Percentiles rank a stretch among this genome's conserved stretches.
phyloP scores from a whole-genome alignment of 2,329 filamentous ascomycete genomes.

The Tolypocladium ophioglossoides region DNA sequence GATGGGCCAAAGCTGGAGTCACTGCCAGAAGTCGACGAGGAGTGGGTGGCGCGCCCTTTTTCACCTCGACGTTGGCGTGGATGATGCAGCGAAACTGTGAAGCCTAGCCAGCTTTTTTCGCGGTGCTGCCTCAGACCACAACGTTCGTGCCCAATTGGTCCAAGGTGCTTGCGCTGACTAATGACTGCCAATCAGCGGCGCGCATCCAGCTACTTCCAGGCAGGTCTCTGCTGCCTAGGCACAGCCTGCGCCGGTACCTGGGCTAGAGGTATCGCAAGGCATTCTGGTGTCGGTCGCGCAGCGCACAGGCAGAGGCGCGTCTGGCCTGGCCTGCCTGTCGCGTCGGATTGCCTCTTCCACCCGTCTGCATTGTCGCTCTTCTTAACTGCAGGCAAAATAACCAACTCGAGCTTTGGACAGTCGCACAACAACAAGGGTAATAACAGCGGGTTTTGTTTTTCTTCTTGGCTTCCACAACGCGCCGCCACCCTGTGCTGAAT shows the following conservation, averaged over 20 bases:
- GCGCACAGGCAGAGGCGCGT: slow-evolving; percentile 1
- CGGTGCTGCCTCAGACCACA: slow-evolving; percentile 25
- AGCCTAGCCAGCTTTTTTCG: slow-evolving; percentile 20
- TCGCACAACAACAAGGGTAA: background rate
- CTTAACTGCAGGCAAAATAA: background rate
- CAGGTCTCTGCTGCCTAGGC: slow-evolving; percentile 19
- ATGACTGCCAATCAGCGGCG: slow-evolving; percentile 16
- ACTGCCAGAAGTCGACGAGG: slow-evolving; percentile 8
- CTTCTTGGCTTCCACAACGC: background rate
- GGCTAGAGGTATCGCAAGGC: slow-evolving; percentile 9
- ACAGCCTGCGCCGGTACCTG: slow-evolving; percentile 14
- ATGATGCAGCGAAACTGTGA: slow-evolving; percentile 1
- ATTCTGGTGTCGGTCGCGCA: background rate
- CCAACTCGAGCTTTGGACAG: background rate
- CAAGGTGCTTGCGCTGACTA: slow-evolving; percentile 11
- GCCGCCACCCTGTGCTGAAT: background rate
- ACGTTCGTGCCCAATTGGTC: slow-evolving; percentile 19
- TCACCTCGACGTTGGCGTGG: slow-evolving; percentile 11
- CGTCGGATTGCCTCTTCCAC: slow-evolving; percentile 2
- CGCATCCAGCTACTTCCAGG: slow-evolving; percentile 8
- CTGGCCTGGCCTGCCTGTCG: background rate
- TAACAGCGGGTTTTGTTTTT: background rate
- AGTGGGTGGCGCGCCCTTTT: slow-evolving; percentile 17
- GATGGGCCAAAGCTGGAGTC: slow-evolving; percentile 5
- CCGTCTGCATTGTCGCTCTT: background rate